Evolutionary conservation across 2,329 filamentous ascomycete species (phyloP), one percentile per base, ranked within the genome.

Genomic region (Calonectria fujianensis): DNA sequence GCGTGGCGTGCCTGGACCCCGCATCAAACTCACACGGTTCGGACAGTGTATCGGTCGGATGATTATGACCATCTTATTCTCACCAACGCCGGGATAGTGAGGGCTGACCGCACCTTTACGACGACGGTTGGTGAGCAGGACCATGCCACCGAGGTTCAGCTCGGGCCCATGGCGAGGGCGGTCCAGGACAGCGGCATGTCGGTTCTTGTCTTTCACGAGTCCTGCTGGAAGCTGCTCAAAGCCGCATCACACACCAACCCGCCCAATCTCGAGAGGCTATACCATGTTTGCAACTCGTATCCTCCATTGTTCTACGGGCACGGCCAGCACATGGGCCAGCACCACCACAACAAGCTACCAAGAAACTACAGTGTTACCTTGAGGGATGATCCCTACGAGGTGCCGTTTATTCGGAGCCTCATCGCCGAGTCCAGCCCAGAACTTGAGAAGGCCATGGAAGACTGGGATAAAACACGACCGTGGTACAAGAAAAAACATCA

Each of bases 21-120:
- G 57, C 57, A 63, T 39, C 8, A 41, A 18, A 41, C 57, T 63
- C 35, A 63, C 57, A 11, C n/a, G n/a, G 32, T 5, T 20, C 57
- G 27, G 20, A 63, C 57, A 63, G 57, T 63, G 57, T 63, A 63
- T 39, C 57, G 57, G 41, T 39, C 57, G 11, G 20, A 63, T 24
- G 35, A 63, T 11, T 6, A 63, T 41, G 35, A 24, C 37, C 9
- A 27, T 16, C 37, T 63, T 29, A 35, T 41, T 16, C 35, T 63
- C 24, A 63, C 57, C 35, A 63, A 63, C 24, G 16, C 35, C 14
- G 57, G 35, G 35, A 9, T 63, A 16, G 14, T 27, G n/a, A 41
- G 14, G n/a, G 14, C 7, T 29, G 57, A 63, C 24, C 35, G 18
- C 39, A 29, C 35, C 57, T 63, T 29, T 14, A 31, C 35, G 24